Evolutionary conservation across 768 basidiomycete species (phyloP), one percentile per base, ranked within the genome.

Genomic region (Auriscalpium microsporum): DNA sequence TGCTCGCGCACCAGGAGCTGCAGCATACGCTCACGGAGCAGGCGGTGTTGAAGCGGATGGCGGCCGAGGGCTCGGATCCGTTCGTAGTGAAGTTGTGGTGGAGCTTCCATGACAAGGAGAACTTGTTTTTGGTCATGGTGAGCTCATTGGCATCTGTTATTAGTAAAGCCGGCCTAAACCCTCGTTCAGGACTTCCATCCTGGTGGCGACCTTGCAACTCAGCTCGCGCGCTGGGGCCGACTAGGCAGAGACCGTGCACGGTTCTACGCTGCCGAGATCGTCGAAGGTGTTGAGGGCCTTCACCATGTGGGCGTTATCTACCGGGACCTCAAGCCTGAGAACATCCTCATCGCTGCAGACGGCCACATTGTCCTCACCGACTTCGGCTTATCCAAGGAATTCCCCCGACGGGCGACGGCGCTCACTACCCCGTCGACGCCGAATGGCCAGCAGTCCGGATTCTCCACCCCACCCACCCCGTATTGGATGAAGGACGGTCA

Each of bases 21-120:
- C 86, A 90, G 65, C 96, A 98, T 71, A 98, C 95, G 3, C 76
- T 96, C 58, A 95, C 94, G 3, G 96, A 99, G 72, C 93, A 98
- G 69, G 86, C 90, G 8, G 95, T 99, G 35, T 72, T 99, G 66
- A 94, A 90, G 72, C 79, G 90, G 45, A 94, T 97, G 87, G 89
- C 93, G 1, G 90, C 91, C 4, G 84, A 87, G 63, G 81, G 83
- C 56, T 79, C 81, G 63, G 93, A 97, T 67, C 93, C 93, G 10
- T 99, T 98, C 68, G 90, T 98, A 52, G 92, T 97, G 58, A 91
- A 87, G 69, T 80, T 99, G 16, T 90, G 92, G 83, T 94, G 90
- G 87, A 89, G 89, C 71, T 99, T 98, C 74, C 94, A 97, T 71
- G 94, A 98, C 72, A 89, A 90, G 72, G 93, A 97, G 69, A 95